These are phyloP conservation scores for Rhodamnia rubescens DNA, from an alignment of 345 rosid genomes.

Conservation along the genomic window DNA sequence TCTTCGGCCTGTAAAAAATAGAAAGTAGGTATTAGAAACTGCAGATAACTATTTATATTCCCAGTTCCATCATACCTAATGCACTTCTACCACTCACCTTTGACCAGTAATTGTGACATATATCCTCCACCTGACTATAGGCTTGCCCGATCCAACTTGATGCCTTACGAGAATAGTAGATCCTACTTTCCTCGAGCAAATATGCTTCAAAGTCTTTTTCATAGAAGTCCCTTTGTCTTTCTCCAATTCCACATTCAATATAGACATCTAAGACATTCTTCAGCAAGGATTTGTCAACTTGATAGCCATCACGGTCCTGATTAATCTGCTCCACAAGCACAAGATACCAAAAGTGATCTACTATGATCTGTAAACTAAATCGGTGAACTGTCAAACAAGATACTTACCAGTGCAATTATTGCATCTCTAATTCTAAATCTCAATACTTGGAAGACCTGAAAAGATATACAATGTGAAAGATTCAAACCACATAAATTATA, in stretches of 20 bases:
- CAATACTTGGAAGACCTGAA: constrained; percentile 22
- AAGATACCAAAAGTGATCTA: background rate
- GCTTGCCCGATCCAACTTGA: constrained; percentile 28
- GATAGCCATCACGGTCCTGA: constrained; percentile 34
- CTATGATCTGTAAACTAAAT: background rate
- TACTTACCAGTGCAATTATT: constrained; percentile 20
- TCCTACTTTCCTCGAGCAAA: constrained; percentile 21
- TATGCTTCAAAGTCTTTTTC: constrained; percentile 24
- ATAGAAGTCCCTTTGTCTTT: constrained; percentile 14
- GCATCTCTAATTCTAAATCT: constrained; percentile 20
- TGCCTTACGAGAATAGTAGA: constrained; percentile 33
- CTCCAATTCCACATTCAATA: constrained; percentile 15
- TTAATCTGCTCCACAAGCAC: constrained; percentile 14
- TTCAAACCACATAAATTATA: background rate
- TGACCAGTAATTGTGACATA: constrained; percentile 31
- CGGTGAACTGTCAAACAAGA: background rate
- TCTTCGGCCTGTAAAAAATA: constrained; percentile 18
- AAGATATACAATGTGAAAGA: background rate
- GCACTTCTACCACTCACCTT: constrained; percentile 11
- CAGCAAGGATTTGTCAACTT: constrained; percentile 29
- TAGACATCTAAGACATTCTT: constrained; percentile 30
- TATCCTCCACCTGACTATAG: constrained; percentile 1
- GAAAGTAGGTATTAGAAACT: background rate
- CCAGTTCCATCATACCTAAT: background rate
- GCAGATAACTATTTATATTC: background rate